Base-by-base conservation (phyloP, 352 stramenopile genomes). In the Pythium folliculosum region DNA sequence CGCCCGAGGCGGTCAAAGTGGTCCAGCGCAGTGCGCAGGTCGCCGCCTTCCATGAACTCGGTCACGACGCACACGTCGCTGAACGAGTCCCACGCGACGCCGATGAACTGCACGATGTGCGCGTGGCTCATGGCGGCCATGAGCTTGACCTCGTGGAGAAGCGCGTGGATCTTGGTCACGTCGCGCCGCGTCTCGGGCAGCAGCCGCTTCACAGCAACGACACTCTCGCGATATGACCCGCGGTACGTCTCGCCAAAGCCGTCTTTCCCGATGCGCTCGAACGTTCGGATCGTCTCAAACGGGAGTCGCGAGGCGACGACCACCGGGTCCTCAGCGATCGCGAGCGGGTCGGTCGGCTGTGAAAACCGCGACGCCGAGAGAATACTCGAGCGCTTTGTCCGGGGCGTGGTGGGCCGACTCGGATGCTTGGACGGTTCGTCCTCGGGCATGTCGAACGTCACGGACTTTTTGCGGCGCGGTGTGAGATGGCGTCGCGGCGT, bases 11-110 rank as follows among this genome's bases (percentile, higher is more conserved):
- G 25, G 2, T 63, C 27, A n/a, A 57, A 70, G 14, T 17, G 21
- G 1, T 50, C 58, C n/a, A 78, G 43, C 16, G 64, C 23, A 0
- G 47, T 37, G 16, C 69, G 63, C 35, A 78, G 48, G 40, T 78
- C 71, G 0, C 71, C 71, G 12, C 71, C 68, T 49, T 67, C 59
- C 68, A 78, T 70, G 40, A 71, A 75, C 32, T 78, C 71, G 5
- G 59, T 70, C 30, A 78, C 64, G 37, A 64, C 64, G 17, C 65
- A 69, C 5, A 73, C 27, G 25, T 78, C 60, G 27, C 48, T 61
- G 2, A 74, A 49, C 16, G 61, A 54, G 8, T 69, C 59, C 70
- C 70, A 77, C 37, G 70, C 59, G 4, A 77, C 62, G 21, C 65
- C 70, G 32, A 77, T 60, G 43, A 63, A 77, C 38, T 52, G 22